Percentiles rank a stretch among this genome's conserved stretches.
Conservation (phyloP, 495 filamentous ascomycete species). For the Lasiosphaeriaceae sp. region DNA sequence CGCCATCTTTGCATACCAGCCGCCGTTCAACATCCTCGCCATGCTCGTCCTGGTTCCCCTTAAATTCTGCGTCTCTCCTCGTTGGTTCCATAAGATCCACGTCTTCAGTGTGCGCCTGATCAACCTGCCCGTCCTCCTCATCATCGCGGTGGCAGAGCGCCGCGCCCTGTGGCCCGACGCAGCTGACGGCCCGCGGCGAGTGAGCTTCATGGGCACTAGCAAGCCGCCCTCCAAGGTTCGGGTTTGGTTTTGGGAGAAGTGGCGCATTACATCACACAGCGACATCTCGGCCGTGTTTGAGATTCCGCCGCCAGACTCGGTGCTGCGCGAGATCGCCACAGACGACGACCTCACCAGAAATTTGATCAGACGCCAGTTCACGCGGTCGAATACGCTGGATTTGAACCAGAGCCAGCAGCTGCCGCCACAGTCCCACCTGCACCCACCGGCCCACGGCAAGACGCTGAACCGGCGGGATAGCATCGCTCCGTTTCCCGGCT, state of each 20-base stretch:
- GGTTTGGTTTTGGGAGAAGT: slow-evolving; percentile 40
- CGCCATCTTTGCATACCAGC: slow-evolving; percentile 67
- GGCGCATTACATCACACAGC: slow-evolving; percentile 55
- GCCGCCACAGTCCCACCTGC: neutral
- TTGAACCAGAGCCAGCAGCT: slow-evolving; percentile 4
- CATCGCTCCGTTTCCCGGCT: slow-evolving; percentile 38
- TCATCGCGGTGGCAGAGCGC: slow-evolving; percentile 58
- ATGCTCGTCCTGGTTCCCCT: slow-evolving; percentile 60
- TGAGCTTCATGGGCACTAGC: slow-evolving; percentile 12
- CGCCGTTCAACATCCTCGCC: slow-evolving; percentile 70
- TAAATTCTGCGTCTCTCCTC: slow-evolving; percentile 58
- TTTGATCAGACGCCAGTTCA: slow-evolving; percentile 45
- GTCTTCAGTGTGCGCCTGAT: slow-evolving; percentile 58
- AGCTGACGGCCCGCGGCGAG: neutral
- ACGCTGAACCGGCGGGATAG: slow-evolving; percentile 40
- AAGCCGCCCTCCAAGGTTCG: slow-evolving; percentile 3
- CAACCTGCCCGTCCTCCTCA: slow-evolving; percentile 61
- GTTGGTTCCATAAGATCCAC: slow-evolving; percentile 78
- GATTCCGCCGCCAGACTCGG: slow-evolving; percentile 56
- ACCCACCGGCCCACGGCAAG: slow-evolving; percentile 7
- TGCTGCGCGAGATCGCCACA: slow-evolving; percentile 51
- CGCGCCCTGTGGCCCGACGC: slow-evolving; percentile 36
- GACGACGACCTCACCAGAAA: slow-evolving; percentile 50
- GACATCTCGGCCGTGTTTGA: slow-evolving; percentile 68
- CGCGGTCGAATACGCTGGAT: slow-evolving; percentile 28